These are phyloP conservation scores for Quercus glauca DNA, from an alignment of 306 rosid genomes.

Conservation along the genomic window DNA sequence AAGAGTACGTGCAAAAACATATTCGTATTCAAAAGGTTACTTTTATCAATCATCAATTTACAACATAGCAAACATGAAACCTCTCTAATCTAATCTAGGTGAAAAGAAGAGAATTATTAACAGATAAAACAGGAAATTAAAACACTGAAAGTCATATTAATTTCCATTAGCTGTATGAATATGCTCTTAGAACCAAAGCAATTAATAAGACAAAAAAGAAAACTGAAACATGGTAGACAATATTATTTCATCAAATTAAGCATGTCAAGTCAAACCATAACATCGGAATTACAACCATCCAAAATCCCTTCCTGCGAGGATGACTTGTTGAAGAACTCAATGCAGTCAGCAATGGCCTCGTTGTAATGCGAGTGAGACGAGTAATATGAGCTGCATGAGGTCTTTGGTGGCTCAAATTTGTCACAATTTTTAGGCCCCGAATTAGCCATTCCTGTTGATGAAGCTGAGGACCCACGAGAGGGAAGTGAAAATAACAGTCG, in stretches of 20 bases:
- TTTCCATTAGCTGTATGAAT: not conserved
- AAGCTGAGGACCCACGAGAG: conserved; percentile 16
- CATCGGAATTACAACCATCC: conserved; percentile 36
- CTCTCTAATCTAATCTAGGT: not conserved
- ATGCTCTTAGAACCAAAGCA: not conserved
- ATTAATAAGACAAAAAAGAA: not conserved
- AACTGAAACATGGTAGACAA: not conserved
- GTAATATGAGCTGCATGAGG: conserved; percentile 68
- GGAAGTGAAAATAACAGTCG: conserved; percentile 42
- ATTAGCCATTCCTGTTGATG: not conserved
- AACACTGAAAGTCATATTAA: not conserved
- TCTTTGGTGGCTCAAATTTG: conserved; percentile 69
- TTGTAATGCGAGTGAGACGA: conserved; percentile 72
- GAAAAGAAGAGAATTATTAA: not conserved
- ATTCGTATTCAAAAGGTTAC: not conserved
- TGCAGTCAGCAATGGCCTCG: conserved; percentile 80
- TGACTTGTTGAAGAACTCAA: conserved; percentile 75
- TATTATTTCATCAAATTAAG: not conserved
- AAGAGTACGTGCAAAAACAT: not conserved
- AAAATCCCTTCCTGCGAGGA: conserved; percentile 44
- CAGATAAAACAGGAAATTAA: not conserved
- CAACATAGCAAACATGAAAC: not conserved
- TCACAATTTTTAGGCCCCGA: conserved; percentile 37
- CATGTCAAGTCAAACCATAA: conserved; percentile 37
- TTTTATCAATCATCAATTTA: not conserved